These are phyloP conservation scores for Chamaenerion angustifolium DNA, from an alignment of 345 rosid species.

Conservation along the genomic window DNA sequence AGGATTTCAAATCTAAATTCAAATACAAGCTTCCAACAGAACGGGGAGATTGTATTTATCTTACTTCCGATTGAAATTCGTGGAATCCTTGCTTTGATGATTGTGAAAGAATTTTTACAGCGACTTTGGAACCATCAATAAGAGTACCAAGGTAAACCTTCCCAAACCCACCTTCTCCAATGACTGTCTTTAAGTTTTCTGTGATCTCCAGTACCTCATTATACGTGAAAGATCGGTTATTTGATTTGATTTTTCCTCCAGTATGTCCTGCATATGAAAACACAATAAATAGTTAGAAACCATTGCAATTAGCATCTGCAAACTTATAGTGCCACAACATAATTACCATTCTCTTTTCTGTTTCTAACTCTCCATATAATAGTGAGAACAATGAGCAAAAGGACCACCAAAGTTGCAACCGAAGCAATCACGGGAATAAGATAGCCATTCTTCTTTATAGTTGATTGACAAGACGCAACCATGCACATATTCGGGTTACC, in stretches of 20 bases:
- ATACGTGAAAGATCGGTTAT: constrained; percentile 16
- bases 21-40: too few species aligned
- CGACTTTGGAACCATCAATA: constrained; percentile 9
- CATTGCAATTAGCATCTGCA: not conserved
- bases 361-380: not conserved
- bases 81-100: constrained; percentile 12
- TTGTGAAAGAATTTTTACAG: constrained; percentile 15
- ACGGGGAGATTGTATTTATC: not conserved
- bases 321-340: not conserved
- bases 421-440: not conserved
- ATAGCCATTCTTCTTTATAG: not conserved
- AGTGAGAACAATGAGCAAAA: not conserved
- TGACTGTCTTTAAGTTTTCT: constrained; percentile 21
- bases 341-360: not conserved
- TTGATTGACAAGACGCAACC: not conserved
- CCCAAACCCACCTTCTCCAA: constrained; percentile 42
- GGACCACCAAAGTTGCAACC: not conserved
- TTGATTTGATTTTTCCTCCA: not conserved
- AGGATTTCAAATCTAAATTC: too few species aligned
- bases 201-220: constrained; percentile 24
- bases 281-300: not conserved
- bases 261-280: not conserved
- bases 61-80: constrained; percentile 18
- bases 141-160: constrained; percentile 15
- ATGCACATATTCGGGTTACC: not conserved